A percentile compares a stretch with the other conserved stretches of the same genome.
Conservation (phyloP, 805 yeast genomes). For the Candida lessepsii region DNA sequence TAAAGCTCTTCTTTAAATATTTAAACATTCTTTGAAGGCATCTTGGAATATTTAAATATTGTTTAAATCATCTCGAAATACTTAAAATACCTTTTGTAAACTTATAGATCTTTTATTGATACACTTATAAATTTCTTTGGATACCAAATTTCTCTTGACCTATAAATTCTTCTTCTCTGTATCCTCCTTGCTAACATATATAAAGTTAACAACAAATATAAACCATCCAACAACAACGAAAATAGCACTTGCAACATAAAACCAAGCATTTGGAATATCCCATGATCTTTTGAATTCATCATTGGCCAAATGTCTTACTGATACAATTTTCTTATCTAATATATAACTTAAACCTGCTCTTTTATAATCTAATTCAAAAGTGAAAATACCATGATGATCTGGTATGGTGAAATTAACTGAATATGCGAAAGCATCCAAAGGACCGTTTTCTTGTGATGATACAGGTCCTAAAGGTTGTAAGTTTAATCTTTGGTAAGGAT, state of each 20-base stretch:
- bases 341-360: constrained; percentile 74
- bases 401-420: constrained; percentile 68
- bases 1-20: not conserved
- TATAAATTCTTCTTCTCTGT: constrained; percentile 26
- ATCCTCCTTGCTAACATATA: constrained; percentile 39
- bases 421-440: constrained; percentile 47
- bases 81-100: too few species aligned
- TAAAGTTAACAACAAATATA: constrained; percentile 65
- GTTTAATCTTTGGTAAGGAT: constrained; percentile 87
- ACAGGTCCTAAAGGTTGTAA: constrained; percentile 45
- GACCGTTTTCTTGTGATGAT: constrained; percentile 32
- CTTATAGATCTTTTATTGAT: too few species aligned
- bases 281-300: constrained; percentile 93
- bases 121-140: too few species aligned
- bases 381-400: constrained; percentile 96
- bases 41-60: too few species aligned
- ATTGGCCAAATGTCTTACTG: constrained; percentile 91
- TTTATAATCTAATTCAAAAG: constrained; percentile 74
- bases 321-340: constrained; percentile 63
- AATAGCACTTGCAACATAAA: constrained; percentile 70
- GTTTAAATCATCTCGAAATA: too few species aligned
- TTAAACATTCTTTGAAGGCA: too few species aligned
- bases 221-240: constrained; percentile 77
- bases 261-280: constrained; percentile 93
- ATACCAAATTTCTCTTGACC: constrained; percentile 2